Percentiles rank a stretch among this genome's conserved stretches.
Evolutionary conservation across 2,329 filamentous ascomycete species (phyloP).

Genomic region (Colletotrichum brevisporum): DNA sequence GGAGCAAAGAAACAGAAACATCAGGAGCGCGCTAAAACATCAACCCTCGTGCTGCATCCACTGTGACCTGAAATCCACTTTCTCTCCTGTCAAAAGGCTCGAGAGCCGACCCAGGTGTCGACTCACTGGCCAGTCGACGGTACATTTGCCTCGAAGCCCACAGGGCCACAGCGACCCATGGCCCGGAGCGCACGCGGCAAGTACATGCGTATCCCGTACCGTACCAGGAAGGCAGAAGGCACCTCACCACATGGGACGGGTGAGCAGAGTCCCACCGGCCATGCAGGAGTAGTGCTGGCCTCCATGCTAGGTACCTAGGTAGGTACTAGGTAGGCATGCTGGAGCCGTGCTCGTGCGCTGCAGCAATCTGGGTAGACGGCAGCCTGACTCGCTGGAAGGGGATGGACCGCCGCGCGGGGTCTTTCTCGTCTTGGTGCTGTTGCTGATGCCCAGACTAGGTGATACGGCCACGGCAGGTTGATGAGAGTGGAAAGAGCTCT

Average conservation of each 20-base stretch:
- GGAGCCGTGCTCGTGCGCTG: slow-evolving; percentile 26
- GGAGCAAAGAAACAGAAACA: slow-evolving; percentile 31
- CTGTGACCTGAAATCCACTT: slow-evolving; percentile 33
- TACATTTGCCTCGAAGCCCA: no score
- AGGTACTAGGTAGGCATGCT: background rate
- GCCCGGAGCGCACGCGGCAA: background rate
- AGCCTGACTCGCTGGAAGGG: slow-evolving; percentile 22
- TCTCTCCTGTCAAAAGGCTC: slow-evolving; percentile 33
- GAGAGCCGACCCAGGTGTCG: slow-evolving; percentile 13
- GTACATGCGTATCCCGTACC: no score
- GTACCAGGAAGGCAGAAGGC: background rate
- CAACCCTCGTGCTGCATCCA: slow-evolving; percentile 27
- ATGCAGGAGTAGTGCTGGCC: slow-evolving; percentile 19
- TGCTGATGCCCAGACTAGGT: no score
- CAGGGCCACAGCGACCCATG: slow-evolving; percentile 11
- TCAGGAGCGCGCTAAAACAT: slow-evolving; percentile 38
- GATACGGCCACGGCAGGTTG: background rate
- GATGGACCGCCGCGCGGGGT: background rate
- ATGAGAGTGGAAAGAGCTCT: background rate
- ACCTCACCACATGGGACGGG: slow-evolving; percentile 29
- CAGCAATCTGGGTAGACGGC: slow-evolving; percentile 23
- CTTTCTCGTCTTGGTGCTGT: background rate
- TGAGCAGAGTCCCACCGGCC: slow-evolving; percentile 18
- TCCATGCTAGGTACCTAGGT: no score
- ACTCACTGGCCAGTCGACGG: background rate